These are phyloP conservation scores for Candolleomyces efflorescens DNA, from an alignment of 768 basidiomycete genomes.

Conservation along the genomic window DNA sequence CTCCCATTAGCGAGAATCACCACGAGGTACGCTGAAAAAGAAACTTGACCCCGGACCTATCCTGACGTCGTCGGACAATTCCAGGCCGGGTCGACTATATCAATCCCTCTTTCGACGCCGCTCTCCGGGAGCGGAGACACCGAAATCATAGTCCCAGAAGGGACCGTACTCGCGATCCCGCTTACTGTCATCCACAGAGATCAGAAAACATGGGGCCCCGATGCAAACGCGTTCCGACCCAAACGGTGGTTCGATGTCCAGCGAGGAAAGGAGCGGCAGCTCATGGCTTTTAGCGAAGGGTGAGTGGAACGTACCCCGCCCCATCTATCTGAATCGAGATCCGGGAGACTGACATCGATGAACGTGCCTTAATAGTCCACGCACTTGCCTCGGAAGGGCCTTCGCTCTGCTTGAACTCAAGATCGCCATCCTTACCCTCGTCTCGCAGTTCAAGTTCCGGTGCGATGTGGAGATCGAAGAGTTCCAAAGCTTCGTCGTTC, in stretches of 20 bases:
- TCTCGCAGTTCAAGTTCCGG: conserved; percentile 52
- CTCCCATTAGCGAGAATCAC: conserved; percentile 61
- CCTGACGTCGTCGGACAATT: not conserved
- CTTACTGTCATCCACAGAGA: conserved; percentile 56
- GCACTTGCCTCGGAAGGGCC: conserved; percentile 55
- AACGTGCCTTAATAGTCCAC: conserved; percentile 35
- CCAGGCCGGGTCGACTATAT: conserved; percentile 48
- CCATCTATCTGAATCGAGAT: not conserved
- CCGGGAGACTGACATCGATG: not conserved
- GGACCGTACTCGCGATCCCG: conserved; percentile 51
- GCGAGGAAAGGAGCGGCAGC: conserved; percentile 34
- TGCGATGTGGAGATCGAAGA: conserved; percentile 51
- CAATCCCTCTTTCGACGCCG: conserved; percentile 51
- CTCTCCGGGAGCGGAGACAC: conserved; percentile 39
- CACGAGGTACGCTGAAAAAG: conserved; percentile 40
- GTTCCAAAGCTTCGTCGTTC: conserved; percentile 64
- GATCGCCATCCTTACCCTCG: conserved; percentile 42
- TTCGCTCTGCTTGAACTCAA: conserved; percentile 62
- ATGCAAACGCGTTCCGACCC: conserved; percentile 54
- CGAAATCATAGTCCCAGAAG: conserved; percentile 49
- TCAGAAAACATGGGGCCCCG: conserved; percentile 52
- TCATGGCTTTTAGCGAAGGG: conserved; percentile 60
- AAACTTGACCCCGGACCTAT: not conserved
- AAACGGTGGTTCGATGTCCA: conserved; percentile 51
- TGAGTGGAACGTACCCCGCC: conserved; percentile 19